Conservation (phyloP, 1,284 basidiomycete species). For the Earliella scabrosa region DNA sequence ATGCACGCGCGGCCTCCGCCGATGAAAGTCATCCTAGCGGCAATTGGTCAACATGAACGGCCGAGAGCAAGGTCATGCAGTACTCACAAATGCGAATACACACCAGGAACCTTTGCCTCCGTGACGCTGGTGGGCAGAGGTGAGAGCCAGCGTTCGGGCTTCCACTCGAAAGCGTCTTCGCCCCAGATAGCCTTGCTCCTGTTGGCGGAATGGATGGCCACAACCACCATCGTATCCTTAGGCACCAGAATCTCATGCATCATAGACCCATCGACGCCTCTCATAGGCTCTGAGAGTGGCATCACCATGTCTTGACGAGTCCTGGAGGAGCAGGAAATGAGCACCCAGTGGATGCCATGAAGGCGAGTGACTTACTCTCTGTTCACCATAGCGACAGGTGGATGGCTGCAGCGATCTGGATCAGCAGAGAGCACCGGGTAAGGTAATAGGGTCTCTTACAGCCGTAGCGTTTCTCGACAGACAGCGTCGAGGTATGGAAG, state of each 20-base stretch:
- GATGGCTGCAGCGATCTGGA: background rate
- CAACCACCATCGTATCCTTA: conserved; percentile 10
- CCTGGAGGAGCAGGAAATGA: background rate
- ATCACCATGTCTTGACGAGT: conserved; percentile 7
- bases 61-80: background rate
- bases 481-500: conserved; percentile 18
- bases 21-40: conserved; percentile 8
- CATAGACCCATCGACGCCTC: conserved; percentile 6
- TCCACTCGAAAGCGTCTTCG: conserved; percentile 21
- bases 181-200: conserved; percentile 18
- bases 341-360: background rate
- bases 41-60: background rate
- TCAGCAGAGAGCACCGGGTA: background rate
- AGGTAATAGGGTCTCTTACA: background rate
- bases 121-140: conserved; percentile 5
- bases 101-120: conserved; percentile 12
- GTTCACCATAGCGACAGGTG: background rate
- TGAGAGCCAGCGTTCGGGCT: conserved; percentile 20
- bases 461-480: conserved; percentile 11
- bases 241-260: conserved; percentile 13
- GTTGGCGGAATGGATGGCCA: conserved; percentile 11
- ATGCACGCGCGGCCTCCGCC: conserved; percentile 12
- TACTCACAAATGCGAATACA: conserved; percentile 21
- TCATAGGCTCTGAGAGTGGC: conserved; percentile 17
- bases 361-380: background rate